phyloP scores from a whole-genome alignment of 1,284 basidiomycete species.

The Phellopilus nigrolimitatus region DNA sequence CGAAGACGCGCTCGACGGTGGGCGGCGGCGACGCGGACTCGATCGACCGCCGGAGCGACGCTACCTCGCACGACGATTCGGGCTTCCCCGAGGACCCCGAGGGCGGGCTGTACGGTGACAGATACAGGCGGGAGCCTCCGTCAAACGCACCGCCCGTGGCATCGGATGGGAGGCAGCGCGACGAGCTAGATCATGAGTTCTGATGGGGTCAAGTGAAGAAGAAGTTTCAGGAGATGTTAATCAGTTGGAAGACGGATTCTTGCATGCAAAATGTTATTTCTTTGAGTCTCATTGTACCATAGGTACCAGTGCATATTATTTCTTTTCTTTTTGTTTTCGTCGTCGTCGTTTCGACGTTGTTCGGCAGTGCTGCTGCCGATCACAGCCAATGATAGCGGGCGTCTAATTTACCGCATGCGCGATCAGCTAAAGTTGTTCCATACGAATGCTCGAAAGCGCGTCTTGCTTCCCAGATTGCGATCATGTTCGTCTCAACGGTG shows the following conservation, averaged over 20 bases:
- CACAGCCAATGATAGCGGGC: too few relatives aligned
- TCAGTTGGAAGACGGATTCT: too few relatives aligned
- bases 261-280: neutral
- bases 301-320: neutral
- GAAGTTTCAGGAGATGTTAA: neutral
- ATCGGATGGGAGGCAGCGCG: constrained; percentile 28
- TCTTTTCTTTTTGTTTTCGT: neutral
- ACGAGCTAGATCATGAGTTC: constrained; percentile 47
- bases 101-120: constrained; percentile 54
- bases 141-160: constrained; percentile 22
- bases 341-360: too few relatives aligned
- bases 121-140: constrained; percentile 21
- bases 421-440: too few relatives aligned
- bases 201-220: constrained; percentile 25
- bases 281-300: neutral
- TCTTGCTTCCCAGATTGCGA: neutral
- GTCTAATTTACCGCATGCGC: too few relatives aligned
- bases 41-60: constrained; percentile 38
- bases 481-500: neutral
- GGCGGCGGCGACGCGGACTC: constrained; percentile 36
- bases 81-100: constrained; percentile 70
- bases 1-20: constrained; percentile 40
- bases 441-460: neutral
- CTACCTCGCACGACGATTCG: constrained; percentile 24
- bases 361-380: too few relatives aligned